These are phyloP conservation scores for Neckera pumila DNA, from an alignment of 225 moss, liverwort and hornwort genomes.

Conservation along the genomic window DNA sequence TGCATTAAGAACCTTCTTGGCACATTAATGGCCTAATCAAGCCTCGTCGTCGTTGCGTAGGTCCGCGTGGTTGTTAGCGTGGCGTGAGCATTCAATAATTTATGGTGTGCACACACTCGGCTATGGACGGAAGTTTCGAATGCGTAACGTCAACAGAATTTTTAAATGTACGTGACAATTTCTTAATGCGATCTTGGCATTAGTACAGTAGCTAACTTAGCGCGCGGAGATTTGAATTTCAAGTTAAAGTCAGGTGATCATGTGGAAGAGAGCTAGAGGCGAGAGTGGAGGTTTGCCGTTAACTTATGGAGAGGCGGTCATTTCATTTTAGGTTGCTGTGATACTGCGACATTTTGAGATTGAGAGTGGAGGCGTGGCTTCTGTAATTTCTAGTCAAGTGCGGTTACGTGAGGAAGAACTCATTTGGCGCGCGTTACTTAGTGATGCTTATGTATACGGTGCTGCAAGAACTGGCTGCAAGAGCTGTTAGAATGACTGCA, in stretches of 20 bases:
- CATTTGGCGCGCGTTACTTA: background rate
- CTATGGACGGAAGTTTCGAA: background rate
- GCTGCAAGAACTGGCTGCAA: background rate
- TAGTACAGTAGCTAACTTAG: background rate
- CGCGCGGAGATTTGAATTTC: background rate
- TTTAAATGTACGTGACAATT: background rate
- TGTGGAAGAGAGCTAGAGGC: background rate
- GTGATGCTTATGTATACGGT: background rate
- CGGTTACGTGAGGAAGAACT: background rate
- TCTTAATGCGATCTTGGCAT: background rate
- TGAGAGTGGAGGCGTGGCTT: background rate
- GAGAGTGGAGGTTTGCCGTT: background rate
- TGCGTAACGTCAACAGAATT: background rate
- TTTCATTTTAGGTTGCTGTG: background rate
- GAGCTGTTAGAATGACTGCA: background rate
- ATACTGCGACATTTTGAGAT: background rate
- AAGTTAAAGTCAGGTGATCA: background rate
- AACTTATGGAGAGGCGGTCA: background rate
- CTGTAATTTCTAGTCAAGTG: background rate
- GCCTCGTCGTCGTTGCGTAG: background rate
- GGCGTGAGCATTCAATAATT: background rate
- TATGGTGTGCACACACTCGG: background rate
- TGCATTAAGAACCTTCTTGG: conserved; percentile 3
- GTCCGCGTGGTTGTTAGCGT: background rate
- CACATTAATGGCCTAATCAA: background rate